Base-by-base conservation (phyloP, 768 basidiomycete genomes). In the Xerocomus spinulosus region DNA sequence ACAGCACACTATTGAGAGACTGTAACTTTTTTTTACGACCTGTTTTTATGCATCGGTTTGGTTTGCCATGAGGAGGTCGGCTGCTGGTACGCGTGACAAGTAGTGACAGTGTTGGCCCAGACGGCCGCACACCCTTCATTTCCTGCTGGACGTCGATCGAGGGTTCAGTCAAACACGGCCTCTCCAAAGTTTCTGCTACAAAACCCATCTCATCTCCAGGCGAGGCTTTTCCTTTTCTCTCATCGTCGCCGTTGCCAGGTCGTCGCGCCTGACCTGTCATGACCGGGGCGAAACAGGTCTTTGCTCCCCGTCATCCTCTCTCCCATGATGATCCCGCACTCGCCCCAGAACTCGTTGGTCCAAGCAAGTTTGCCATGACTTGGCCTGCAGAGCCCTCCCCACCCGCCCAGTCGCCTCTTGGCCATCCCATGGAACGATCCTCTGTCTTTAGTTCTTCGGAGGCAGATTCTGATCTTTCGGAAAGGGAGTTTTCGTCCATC, bases 301-400 rank as follows among this genome's bases (percentile, higher is more conserved):
- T 79, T 56, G 71, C 78, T 49, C 72, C 79, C 53, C 81, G 79
- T 56, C 70, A 80, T 55, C 74, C 75, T 40, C 54, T 68, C 46
- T 55, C 53, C 26, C 64, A 69, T 42, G 70, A 67, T 28, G 74
- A 74, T 48, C 72, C 73, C 50, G 70, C 73, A 34, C 68, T 72
- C 39, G 58, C 68, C 15, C 62, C 74, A 49, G 81, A 82, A 48
- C 63, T 70, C 32, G 67, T 78, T 38, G 46, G 65, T 76, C 33
- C 72, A 46, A 83, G 66, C 69, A 80, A 77, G 64, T 84, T 85
- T 63, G 79, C 75, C 32, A 68, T 84, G 46, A 77, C 80, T 28
- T 81, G 78, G 76, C 74, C 79, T 25, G 62, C 70, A 28, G 79
- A 80, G 26, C 60, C 70, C 36, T 66, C 72, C 13, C 69, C 70